Base-by-base conservation (phyloP, 2,329 filamentous ascomycete genomes). In the Trichophyton verrucosum region DNA sequence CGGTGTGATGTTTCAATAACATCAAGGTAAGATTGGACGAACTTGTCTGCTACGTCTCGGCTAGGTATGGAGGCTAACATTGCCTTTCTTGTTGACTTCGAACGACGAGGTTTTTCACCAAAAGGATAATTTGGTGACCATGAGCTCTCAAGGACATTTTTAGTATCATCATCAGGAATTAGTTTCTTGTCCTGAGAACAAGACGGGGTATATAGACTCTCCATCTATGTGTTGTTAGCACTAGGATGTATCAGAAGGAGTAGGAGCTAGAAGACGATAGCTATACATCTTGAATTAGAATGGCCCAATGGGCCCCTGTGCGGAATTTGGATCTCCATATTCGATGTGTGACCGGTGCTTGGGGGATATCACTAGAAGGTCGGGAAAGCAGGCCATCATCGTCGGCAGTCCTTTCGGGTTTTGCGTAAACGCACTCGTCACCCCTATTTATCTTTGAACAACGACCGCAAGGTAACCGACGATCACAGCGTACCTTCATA, bases 1-100 rank as follows among this genome's bases (percentile, higher is more conserved):
- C 83, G 77, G 62, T 82, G 76, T 8, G 81, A 74, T 0, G 77
- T 76, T 66, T 85, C 82, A 57, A 80, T 75, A 0, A 79, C 79
- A 57, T 79, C 72, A n/a, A 86, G 72, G 69, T 84, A 84, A 42
- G 70, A 72, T 13, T 79, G 75, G 6, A 84, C 73, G 1, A 84
- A 76, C 36, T 73, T 66, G 61, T 83, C 79, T 0, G 77, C 76
- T 0, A 60, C 44, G 15, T 61, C 46, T 57, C 46, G 53, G 33
- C 59, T 27, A 30, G 62, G 58, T 46, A 60, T 56, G 36, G 53
- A 59, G 55, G 59, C 61, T 20, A 64, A 59, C 60, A 64, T 33
- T 46, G 60, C 61, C 36, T 58, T 33, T 51, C 62, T 64, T 38
- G 63, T 60, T 24, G 55, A 57, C 17, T 46, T 44, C 0, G 55